phyloP scores from a whole-genome alignment of 345 rosid genomes.

The Pistacia vera region DNA sequence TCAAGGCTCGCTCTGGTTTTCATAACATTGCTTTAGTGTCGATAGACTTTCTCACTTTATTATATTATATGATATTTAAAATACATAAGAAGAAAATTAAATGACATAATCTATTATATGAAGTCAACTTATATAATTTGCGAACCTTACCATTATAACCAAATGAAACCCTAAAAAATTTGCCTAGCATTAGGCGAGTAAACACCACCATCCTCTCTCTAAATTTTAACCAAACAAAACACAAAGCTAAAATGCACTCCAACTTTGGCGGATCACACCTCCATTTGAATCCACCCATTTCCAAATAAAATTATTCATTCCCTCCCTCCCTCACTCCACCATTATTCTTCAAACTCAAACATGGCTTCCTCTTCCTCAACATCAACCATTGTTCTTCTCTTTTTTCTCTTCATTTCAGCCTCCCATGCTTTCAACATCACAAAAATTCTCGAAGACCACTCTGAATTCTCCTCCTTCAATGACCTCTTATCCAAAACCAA shows the following conservation, averaged over 20 bases:
- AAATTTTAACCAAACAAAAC: neutral
- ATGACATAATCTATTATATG: too few species aligned
- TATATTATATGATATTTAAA: too few species aligned
- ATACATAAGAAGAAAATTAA: too few species aligned
- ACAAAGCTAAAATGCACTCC: neutral
- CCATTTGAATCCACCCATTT: slow-evolving; percentile 10
- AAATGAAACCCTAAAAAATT: too few species aligned
- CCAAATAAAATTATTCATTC: neutral
- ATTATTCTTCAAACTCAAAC: neutral
- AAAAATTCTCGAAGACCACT: slow-evolving; percentile 23
- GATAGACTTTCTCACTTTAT: too few species aligned
- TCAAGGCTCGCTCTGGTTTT: too few species aligned
- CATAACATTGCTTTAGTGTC: too few species aligned
- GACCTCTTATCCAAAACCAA: slow-evolving; percentile 24
- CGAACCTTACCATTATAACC: too few species aligned
- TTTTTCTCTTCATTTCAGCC: slow-evolving; percentile 5
- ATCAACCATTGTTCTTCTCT: neutral
- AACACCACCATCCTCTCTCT: neutral
- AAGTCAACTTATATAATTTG: too few species aligned
- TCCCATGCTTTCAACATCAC: slow-evolving; percentile 37
- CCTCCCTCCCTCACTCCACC: neutral
- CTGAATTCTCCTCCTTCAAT: slow-evolving; percentile 39
- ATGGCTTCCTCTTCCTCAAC: neutral
- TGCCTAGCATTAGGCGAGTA: too few species aligned
- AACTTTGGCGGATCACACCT: neutral